phyloP scores from a whole-genome alignment of 495 filamentous ascomycete species.

The Penicillium pulvis region DNA sequence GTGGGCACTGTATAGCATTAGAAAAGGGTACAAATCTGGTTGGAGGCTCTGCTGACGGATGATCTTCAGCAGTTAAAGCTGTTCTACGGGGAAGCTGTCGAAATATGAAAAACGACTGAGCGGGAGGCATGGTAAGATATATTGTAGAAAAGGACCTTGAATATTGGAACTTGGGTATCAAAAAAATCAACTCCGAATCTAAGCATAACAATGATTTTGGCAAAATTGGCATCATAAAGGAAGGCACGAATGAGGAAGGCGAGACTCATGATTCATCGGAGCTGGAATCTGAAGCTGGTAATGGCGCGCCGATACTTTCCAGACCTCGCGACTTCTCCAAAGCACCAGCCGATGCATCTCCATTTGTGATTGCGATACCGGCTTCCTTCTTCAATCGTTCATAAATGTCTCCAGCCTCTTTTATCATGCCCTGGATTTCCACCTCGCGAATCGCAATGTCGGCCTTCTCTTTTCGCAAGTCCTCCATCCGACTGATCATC shows the following conservation, averaged over 20 bases:
- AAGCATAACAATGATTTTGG: neutral
- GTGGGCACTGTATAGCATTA: neutral
- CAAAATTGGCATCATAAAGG: neutral
- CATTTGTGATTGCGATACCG: constrained; percentile 40
- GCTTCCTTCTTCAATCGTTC: constrained; percentile 59
- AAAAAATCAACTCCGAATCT: constrained; percentile 13
- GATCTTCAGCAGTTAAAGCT: neutral
- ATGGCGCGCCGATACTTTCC: constrained; percentile 43
- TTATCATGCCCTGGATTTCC: constrained; percentile 79
- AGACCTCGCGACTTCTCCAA: constrained; percentile 41
- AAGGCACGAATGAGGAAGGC: constrained; percentile 2
- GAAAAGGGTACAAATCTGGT: neutral
- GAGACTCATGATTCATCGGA: constrained; percentile 31
- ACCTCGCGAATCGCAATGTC: constrained; percentile 73
- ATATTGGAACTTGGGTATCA: constrained; percentile 30
- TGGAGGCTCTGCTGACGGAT: neutral
- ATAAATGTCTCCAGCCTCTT: constrained; percentile 81
- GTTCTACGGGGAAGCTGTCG: constrained; percentile 21
- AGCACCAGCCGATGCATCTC: constrained; percentile 29
- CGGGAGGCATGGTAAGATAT: constrained; percentile 18
- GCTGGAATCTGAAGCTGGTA: constrained; percentile 29
- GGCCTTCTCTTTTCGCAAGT: constrained; percentile 62
- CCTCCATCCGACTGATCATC: constrained; percentile 61
- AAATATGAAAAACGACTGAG: constrained; percentile 15
- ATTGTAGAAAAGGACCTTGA: constrained; percentile 10